Evolutionary conservation across 2,329 filamentous ascomycete species (phyloP), one percentile per base, ranked within the genome.

Genomic region (Cladosporium phlei): DNA sequence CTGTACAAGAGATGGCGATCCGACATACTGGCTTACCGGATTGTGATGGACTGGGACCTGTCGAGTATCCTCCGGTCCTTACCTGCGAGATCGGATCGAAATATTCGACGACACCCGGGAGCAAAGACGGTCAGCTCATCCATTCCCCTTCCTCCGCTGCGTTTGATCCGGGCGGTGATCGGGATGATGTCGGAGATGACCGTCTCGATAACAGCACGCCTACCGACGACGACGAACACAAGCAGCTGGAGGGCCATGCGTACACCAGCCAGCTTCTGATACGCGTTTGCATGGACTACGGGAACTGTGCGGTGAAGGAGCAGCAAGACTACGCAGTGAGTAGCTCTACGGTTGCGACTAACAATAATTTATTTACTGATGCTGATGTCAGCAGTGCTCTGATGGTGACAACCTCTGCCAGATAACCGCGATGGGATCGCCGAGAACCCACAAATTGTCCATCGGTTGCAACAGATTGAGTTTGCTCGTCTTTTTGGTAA

Each of bases 271-370:
- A 66, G 33, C 65, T 68, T 44, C 61, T 66, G 29, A 71, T 72
- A 69, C 67, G 71, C 12, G 68, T 69, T 43, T 63, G 66, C 9
- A 66, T 66, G 16, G 68, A 69, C 8, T 75, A 71, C 49, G 74
- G 71, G 71, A 64, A 68, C 19, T 75, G 71, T 49, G 66, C 66
- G 4, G 59, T 75, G 38, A 70, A 73, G 50, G 62, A 71, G 56
- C 70, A 73, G 53, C 66, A 67, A 48, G 66, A 66, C 53, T 57
- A 58, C 46, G 28, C 29, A 14, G n/a, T n/a, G n/a, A n/a, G n/a
- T n/a, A n/a, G n/a, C n/a, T n/a, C n/a, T n/a, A n/a, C n/a, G n/a
- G 27, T 21, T 35, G 8, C 11, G 39, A 35, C 61, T 65, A 10
- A 49, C 61, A 17, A 35, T 14, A 14, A 17, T 35, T 20, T 19